Conservation (phyloP, 495 filamentous ascomycete species). For the Podospora pseudoanserina region DNA sequence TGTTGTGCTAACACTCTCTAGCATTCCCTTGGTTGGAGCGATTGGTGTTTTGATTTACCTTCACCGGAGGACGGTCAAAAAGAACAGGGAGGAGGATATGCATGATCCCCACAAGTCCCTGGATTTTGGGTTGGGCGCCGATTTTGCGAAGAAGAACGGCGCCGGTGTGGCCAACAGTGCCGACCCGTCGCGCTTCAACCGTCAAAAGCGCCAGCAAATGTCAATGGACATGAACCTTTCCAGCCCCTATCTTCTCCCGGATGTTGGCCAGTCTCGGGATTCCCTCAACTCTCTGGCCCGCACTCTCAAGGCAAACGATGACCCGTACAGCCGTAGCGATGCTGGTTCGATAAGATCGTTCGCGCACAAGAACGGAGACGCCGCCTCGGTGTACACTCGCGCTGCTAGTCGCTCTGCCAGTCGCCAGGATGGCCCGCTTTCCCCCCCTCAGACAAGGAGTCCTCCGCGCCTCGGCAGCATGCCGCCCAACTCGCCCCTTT, state of each 20-base stretch:
- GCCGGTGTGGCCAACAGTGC: conserved; percentile 48
- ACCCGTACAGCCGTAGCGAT: conserved; percentile 78
- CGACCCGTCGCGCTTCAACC: conserved; percentile 48
- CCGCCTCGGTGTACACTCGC: conserved; percentile 61
- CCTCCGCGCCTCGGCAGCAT: conserved; percentile 31
- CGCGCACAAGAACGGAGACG: conserved; percentile 46
- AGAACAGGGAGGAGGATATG: conserved; percentile 71
- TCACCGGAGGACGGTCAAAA: conserved; percentile 71
- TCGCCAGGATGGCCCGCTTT: conserved; percentile 19
- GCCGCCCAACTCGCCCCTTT: conserved; percentile 20
- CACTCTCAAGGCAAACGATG: conserved; percentile 63
- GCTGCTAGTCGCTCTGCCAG: conserved; percentile 42
- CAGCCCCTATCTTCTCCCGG: conserved; percentile 87
- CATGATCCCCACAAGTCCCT: conserved; percentile 88
- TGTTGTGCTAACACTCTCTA: conserved; percentile 39
- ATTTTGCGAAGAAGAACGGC: neutral
- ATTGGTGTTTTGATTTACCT: conserved; percentile 67
- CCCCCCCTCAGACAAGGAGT: conserved; percentile 15
- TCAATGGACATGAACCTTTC: conserved; percentile 79
- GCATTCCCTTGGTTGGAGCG: conserved; percentile 71
- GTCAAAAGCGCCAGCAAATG: conserved; percentile 72
- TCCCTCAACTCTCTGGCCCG: conserved; percentile 82
- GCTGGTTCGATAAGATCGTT: conserved; percentile 56
- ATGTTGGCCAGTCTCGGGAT: conserved; percentile 70
- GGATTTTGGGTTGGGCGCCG: conserved; percentile 76